Base-by-base conservation (phyloP, 2,329 filamentous ascomycete species). In the Diplodia mutila region DNA sequence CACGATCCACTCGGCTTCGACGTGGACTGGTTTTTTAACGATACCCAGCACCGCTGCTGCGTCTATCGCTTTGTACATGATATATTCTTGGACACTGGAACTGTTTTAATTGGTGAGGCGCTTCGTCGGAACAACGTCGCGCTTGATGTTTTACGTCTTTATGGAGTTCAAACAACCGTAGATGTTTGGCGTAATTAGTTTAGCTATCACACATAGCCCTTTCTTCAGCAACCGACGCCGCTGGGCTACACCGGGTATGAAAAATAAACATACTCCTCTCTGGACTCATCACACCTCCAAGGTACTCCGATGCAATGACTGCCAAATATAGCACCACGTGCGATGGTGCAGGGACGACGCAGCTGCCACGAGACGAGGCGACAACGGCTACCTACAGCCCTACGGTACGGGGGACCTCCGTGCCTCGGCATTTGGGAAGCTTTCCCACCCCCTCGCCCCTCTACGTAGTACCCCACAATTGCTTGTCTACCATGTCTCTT, bases 61-160 rank as follows among this genome's bases (percentile, higher is more conserved):
- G 57, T 32, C 39, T 61, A 48, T 61, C 57, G 57, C 57, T 61
- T 48, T 61, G 57, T 61, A 48, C 39, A 61, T 48, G 57, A 61
- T 55, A 48, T 27, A 18, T 39, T 46, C 42, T 49, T 48, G 39
- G 18, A 61, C 46, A 37, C 39, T 29, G 39, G 57, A n/a, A 48
- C 39, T 49, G 57, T n/a, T 61, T 61, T 46, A 48, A 48, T 49
- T 3, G 25, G 18, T 32, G 27, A 61, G n/a, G 57, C 57, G 57
- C 57, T 23, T 61, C 57, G 39, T 49, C 39, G 39, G 39, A 11
- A 21, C 9, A n/a, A 27, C 57, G 39, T 61, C 37, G 57, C 39
- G 57, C 49, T 21, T 46, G 11, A 48, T 61, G 39, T 61, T 61
- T 61, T 48, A 61, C 39, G 57, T 32, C 29, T 55, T 61, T 49